Evolutionary conservation across 225 moss, liverwort and hornwort genomes (phyloP).

Genomic region (Pseudisothecium myosuroides): DNA sequence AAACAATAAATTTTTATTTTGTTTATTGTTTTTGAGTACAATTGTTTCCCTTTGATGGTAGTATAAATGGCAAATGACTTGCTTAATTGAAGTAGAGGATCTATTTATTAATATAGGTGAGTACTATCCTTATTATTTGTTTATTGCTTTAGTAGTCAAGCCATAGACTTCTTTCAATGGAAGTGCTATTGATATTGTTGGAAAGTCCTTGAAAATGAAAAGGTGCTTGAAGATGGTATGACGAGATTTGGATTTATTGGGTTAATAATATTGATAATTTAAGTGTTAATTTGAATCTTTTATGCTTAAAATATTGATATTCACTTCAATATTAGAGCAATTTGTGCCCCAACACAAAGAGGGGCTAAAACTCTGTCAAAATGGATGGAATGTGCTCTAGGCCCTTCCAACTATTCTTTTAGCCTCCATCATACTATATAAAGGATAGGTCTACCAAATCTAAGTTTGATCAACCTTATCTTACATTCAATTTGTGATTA

Average conservation of each 20-base stretch:
- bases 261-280: not conserved
- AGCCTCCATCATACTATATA: not conserved
- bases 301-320: not conserved
- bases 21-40: fast-evolving
- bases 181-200: not conserved
- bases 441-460: not conserved
- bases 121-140: not conserved
- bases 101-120: not conserved
- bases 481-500: not conserved
- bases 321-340: not conserved
- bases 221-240: not conserved
- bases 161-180: not conserved
- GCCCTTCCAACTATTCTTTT: not conserved
- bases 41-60: not conserved
- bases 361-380: fast-evolving
- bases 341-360: not conserved
- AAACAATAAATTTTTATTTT: not conserved
- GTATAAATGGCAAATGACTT: not conserved
- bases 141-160: not conserved
- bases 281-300: not conserved
- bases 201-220: not conserved
- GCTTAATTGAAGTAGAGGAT: not conserved
- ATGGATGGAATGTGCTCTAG: not conserved
- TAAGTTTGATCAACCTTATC: not conserved
- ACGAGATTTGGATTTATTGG: not conserved